Evolutionary conservation across 495 filamentous ascomycete species (phyloP).

Genomic region (Talaromyces trachyspermus): DNA sequence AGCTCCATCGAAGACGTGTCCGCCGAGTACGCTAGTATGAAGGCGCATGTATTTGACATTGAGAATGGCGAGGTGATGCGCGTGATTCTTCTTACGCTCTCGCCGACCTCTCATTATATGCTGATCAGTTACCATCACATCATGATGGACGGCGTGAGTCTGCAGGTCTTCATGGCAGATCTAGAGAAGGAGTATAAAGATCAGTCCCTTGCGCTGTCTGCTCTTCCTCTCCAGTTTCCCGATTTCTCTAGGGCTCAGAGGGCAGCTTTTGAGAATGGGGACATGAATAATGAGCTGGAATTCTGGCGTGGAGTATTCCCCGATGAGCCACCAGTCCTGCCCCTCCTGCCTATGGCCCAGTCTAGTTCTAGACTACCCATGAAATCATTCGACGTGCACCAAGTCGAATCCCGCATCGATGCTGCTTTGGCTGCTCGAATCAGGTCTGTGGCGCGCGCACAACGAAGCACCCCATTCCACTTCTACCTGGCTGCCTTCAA

Average conservation of each 20-base stretch:
- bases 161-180: slow-evolving; percentile 30
- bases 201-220: slow-evolving; percentile 4
- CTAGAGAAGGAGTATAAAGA: slow-evolving; percentile 31
- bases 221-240: slow-evolving; percentile 19
- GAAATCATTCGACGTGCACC: slow-evolving; percentile 8
- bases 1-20: slow-evolving; percentile 7
- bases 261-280: slow-evolving; percentile 12
- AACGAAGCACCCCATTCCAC: slow-evolving; percentile 32
- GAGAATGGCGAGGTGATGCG: slow-evolving; percentile 24
- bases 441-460: slow-evolving; percentile 12
- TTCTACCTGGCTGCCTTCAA: slow-evolving; percentile 34
- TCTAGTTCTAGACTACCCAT: too few relatives aligned
- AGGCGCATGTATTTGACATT: slow-evolving; percentile 23
- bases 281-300: slow-evolving; percentile 15
- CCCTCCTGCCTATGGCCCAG: slow-evolving; percentile 34
- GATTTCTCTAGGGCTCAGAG: slow-evolving; percentile 20
- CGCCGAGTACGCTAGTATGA: slow-evolving; percentile 13
- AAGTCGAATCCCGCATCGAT: slow-evolving; percentile 11
- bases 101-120: slow-evolving; percentile 16
- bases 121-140: slow-evolving; percentile 40
- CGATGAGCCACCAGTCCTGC: slow-evolving; percentile 26
- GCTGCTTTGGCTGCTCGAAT: slow-evolving; percentile 10
- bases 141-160: slow-evolving; percentile 39
- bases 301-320: slow-evolving; percentile 25
- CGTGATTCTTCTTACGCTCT: slow-evolving; percentile 17